Percentiles rank a stretch among this genome's conserved stretches.
Evolutionary conservation across 1,139 yeast genomes (phyloP).

Genomic region (Pichia sp.): DNA sequence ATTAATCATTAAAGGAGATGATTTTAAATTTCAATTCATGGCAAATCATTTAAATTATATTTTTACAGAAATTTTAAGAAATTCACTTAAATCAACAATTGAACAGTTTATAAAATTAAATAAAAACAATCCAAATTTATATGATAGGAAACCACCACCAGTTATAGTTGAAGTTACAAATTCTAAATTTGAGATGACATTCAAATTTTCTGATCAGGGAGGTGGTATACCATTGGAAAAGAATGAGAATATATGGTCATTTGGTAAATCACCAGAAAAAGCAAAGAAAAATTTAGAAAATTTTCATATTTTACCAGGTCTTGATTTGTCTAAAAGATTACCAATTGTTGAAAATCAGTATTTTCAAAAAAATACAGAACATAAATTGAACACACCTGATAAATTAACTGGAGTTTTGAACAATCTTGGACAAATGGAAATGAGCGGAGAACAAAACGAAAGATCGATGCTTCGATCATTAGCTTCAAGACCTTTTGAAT

Average conservation of each 20-base stretch:
- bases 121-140: conserved; percentile 19
- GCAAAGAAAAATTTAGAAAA: conserved; percentile 54
- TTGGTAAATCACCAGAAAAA: conserved; percentile 58
- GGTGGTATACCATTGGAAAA: conserved; percentile 69
- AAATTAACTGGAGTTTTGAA: conserved; percentile 23
- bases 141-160: conserved; percentile 49
- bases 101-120: conserved; percentile 14
- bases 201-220: conserved; percentile 82
- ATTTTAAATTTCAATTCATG: conserved; percentile 69
- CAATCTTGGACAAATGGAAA: conserved; percentile 37
- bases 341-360: conserved; percentile 22
- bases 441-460: conserved; percentile 20
- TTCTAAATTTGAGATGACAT: conserved; percentile 58
- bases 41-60: conserved; percentile 81
- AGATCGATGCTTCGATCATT: conserved; percentile 45
- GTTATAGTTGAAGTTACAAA: conserved; percentile 65
- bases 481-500: conserved; percentile 65
- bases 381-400: conserved; percentile 2
- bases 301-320: conserved; percentile 64
- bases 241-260: conserved; percentile 71
- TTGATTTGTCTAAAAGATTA: conserved; percentile 26
- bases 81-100: conserved; percentile 46
- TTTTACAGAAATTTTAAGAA: conserved; percentile 79
- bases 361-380: conserved; percentile 4
- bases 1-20: conserved; percentile 63